These are phyloP conservation scores for Xylariomycetidae sp. DNA, from an alignment of 2,329 filamentous ascomycete genomes.

Conservation along the genomic window DNA sequence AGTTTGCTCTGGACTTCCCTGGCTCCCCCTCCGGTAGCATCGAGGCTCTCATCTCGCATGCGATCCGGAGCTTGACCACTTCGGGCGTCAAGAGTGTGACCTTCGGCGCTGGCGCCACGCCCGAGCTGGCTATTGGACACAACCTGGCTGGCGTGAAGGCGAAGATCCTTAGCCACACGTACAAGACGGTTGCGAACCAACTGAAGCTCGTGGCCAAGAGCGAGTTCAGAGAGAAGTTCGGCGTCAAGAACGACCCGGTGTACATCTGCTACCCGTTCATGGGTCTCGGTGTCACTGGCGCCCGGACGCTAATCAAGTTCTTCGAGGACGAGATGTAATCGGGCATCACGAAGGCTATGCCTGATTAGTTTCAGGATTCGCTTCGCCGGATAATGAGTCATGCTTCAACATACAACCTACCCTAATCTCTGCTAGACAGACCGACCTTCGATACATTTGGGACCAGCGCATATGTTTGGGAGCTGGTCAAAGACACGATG, in stretches of 20 bases:
- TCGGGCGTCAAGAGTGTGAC: constrained; percentile 64
- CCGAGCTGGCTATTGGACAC: constrained; percentile 69
- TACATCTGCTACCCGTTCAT: constrained; percentile 88
- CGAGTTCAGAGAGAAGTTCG: constrained; percentile 87
- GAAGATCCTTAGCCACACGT: constrained; percentile 75
- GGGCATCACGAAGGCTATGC: too few species aligned
- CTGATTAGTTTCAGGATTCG: too few species aligned
- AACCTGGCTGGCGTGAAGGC: constrained; percentile 76
- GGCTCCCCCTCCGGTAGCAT: constrained; percentile 80
- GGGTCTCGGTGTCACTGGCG: constrained; percentile 74
- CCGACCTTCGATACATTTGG: too few species aligned
- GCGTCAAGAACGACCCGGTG: constrained; percentile 73
- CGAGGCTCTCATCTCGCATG: constrained; percentile 64
- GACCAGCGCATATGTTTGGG: too few species aligned
- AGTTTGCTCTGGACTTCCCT: constrained; percentile 94
- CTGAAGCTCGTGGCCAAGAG: constrained; percentile 60
- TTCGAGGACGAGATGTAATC: constrained; percentile 63
- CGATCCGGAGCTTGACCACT: constrained; percentile 47
- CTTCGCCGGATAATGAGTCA: too few species aligned
- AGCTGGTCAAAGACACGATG: too few species aligned
- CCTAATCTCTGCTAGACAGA: too few species aligned
- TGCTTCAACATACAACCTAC: too few species aligned
- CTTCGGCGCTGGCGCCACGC: constrained; percentile 77
- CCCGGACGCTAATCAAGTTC: constrained; percentile 83
- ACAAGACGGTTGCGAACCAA: constrained; percentile 50